Conservation (phyloP, 177 flowering plant genomes). For the Vitis hybrid region DNA sequence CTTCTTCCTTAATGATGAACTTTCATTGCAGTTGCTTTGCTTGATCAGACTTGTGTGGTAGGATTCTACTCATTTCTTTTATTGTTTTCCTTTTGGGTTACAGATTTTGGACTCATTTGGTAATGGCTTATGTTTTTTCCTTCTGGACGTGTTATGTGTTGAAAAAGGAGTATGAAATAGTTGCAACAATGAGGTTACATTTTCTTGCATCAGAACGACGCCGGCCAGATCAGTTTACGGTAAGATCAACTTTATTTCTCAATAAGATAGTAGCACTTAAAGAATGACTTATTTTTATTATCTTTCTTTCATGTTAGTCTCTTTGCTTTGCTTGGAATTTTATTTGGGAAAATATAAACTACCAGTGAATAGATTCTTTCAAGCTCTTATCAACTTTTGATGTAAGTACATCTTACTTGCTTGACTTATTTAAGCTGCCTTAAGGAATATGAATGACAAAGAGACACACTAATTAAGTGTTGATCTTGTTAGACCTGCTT, state of each 20-base stretch:
- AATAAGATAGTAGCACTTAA: neutral
- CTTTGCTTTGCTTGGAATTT: neutral
- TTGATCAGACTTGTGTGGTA: neutral
- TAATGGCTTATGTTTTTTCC: constrained; percentile 81
- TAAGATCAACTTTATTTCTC: constrained; percentile 28
- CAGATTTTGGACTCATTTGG: constrained; percentile 86
- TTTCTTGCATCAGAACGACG: constrained; percentile 77
- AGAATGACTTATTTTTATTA: neutral
- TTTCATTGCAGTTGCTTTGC: neutral
- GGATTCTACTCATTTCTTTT: neutral
- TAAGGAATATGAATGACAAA: neutral
- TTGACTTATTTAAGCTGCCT: neutral
- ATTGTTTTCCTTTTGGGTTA: constrained; percentile 6
- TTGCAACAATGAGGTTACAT: constrained; percentile 72
- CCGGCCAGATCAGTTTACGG: constrained; percentile 91
- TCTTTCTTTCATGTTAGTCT: neutral
- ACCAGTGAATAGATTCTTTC: neutral
- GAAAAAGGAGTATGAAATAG: constrained; percentile 63
- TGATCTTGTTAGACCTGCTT: neutral
- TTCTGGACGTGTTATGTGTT: constrained; percentile 87
- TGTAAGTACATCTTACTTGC: neutral
- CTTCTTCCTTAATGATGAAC: neutral
- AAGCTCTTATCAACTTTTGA: neutral
- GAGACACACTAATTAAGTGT: neutral
- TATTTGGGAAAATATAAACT: neutral